These are phyloP conservation scores for Loxodes magnus DNA, from an alignment of 73 alveolate genomes.

Conservation along the genomic window DNA sequence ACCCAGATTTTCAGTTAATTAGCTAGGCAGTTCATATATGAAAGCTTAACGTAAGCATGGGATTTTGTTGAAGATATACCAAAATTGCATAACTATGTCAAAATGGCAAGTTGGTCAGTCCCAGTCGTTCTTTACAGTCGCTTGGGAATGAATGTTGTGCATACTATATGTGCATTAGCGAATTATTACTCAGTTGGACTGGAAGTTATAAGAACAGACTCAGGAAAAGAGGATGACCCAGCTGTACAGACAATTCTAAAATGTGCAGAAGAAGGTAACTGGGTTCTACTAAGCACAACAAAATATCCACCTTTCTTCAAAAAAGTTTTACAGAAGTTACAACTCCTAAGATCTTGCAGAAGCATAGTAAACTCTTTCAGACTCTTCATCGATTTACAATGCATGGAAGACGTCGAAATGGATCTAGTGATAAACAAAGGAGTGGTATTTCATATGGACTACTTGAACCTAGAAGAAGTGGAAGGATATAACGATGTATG, in stretches of 20 bases:
- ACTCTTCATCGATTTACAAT: constrained; percentile 54
- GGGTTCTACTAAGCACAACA: constrained; percentile 57
- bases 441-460: constrained; percentile 39
- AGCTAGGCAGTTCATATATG: constrained; percentile 32
- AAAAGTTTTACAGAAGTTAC: constrained; percentile 23
- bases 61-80: constrained; percentile 26
- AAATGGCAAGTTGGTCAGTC: constrained; percentile 29
- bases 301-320: constrained; percentile 56
- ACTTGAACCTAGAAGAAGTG: constrained; percentile 38
- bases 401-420: constrained; percentile 36
- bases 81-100: constrained; percentile 29
- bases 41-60: constrained; percentile 16
- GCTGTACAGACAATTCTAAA: constrained; percentile 35
- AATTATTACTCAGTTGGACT: constrained; percentile 42
- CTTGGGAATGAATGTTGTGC: constrained; percentile 26
- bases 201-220: constrained; percentile 40
- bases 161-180: constrained; percentile 44
- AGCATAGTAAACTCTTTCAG: constrained; percentile 41
- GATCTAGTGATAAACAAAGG: constrained; percentile 37
- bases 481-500: constrained; percentile 47
- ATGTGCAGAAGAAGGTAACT: constrained; percentile 70
- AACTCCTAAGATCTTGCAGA: constrained; percentile 25
- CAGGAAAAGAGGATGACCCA: constrained; percentile 31
- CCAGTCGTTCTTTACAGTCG: constrained; percentile 30
- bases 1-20: too few species aligned